Base-by-base conservation (phyloP, 2,329 filamentous ascomycete species). In the Penicillium sp. region DNA sequence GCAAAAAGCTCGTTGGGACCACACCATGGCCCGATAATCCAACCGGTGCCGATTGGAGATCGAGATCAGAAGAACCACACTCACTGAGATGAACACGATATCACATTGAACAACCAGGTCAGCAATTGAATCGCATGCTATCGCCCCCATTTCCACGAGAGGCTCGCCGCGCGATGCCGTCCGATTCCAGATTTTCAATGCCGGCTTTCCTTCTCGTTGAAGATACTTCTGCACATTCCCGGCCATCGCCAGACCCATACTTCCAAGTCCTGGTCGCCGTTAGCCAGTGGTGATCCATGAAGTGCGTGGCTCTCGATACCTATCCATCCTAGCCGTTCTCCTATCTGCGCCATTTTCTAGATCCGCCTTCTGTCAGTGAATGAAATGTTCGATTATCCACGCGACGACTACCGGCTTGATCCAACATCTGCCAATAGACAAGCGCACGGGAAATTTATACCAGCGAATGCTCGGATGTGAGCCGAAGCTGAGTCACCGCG, bases 191-290 rank as follows among this genome's bases (percentile, higher is more conserved):
- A 48, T 49, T 32, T 46, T 51, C n/a, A 59, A 43, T 16, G 18
- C 42, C 5, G 49, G 18, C 18, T 43, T 36, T 16, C 7, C 44
- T 8, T 54, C 39, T 10, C 18, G 18, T 9, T 51, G 47, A n/a
- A 59, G 43, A 10, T 11, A 44, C 14, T 42, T 45, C 18, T 59
- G 56, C 1, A 59, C 21, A 38, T 56, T 56, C 7, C 38, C 32
- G 10, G 56, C 54, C 56, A 59, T 59, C 22, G 56, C 56, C 9
- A 57, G 45, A 18, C 56, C 56, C 56, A 59, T 59, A 43, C 32
- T 57, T 8, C 56, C 56, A 10, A 59, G 54, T 1, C 56, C 56
- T 59, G 27, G 13, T 3, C 2, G 2, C 1, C 9, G n/a, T 58
- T 45, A 53, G 42, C 29, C 13, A 49, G 1, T 2, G 10, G 5